Evolutionary conservation across 2,329 filamentous ascomycete genomes (phyloP).

Genomic region (Aspergillus caelatus): DNA sequence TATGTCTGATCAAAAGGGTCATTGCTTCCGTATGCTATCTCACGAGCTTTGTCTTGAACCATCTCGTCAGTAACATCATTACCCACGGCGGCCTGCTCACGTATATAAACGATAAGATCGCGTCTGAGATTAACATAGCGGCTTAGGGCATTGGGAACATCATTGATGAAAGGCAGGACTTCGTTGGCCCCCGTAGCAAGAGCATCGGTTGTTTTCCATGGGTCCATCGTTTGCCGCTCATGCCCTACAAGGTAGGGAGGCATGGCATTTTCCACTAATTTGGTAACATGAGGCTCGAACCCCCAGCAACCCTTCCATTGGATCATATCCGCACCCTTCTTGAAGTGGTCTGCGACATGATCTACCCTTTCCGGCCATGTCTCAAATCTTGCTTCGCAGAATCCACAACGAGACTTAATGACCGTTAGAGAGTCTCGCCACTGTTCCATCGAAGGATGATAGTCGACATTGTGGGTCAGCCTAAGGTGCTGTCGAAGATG

Average conservation of each 20-base stretch:
- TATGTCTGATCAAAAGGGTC: conserved; percentile 14
- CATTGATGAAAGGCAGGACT: not conserved
- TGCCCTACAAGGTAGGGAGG: conserved; percentile 38
- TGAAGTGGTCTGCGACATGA: conserved; percentile 41
- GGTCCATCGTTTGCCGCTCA: conserved; percentile 21
- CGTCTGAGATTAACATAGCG: not conserved
- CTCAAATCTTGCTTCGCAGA: conserved; percentile 5
- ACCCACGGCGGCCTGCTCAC: not conserved
- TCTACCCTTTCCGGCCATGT: conserved; percentile 25
- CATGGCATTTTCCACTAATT: conserved; percentile 38
- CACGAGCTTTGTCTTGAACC: conserved; percentile 13
- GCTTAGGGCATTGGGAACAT: conserved; percentile 8
- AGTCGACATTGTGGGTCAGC: conserved; percentile 57
- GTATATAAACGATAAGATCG: conserved; percentile 11
- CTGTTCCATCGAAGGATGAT: conserved; percentile 53
- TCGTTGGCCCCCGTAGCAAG: not conserved
- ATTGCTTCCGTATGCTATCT: conserved; percentile 6
- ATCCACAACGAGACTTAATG: conserved; percentile 47
- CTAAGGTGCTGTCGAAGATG: conserved; percentile 60
- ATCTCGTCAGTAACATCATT: conserved; percentile 1
- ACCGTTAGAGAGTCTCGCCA: conserved; percentile 56
- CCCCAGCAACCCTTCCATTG: conserved; percentile 41
- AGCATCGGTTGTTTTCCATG: conserved; percentile 6
- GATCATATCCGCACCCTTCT: conserved; percentile 36
- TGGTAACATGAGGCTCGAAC: conserved; percentile 37